A percentile compares a stretch with the other conserved stretches of the same genome.
Conservation (phyloP, 495 filamentous ascomycete genomes). For the Xanthoparmelia taractica region DNA sequence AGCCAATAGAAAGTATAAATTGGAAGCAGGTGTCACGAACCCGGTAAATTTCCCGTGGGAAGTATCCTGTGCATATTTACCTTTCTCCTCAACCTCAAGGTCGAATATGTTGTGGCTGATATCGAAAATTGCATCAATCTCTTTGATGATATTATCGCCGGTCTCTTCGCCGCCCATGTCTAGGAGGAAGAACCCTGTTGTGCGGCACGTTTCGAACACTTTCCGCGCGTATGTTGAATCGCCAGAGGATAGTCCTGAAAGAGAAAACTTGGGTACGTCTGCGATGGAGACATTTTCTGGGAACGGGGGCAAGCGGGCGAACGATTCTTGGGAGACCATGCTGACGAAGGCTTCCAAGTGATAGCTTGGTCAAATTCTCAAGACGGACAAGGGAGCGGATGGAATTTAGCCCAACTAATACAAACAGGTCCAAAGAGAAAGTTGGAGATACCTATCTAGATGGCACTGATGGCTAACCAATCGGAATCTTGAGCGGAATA, state of each 20-base stretch:
- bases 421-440: background rate
- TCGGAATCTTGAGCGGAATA: background rate
- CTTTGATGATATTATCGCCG: slow-evolving; percentile 19
- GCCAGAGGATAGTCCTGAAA: slow-evolving; percentile 40
- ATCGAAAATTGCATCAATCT: background rate
- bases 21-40: background rate
- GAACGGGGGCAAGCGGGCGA: background rate
- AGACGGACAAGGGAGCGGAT: background rate
- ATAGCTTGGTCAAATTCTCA: background rate
- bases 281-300: background rate
- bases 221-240: slow-evolving; percentile 37
- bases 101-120: background rate
- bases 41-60: background rate
- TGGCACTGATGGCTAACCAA: too few species aligned
- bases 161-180: slow-evolving; percentile 14
- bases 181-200: slow-evolving; percentile 21
- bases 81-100: background rate
- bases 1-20: background rate
- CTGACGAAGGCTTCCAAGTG: background rate
- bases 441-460: too few species aligned
- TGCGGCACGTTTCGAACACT: slow-evolving; percentile 32
- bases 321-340: background rate
- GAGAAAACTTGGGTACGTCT: slow-evolving; percentile 24
- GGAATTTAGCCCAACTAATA: background rate
- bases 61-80: background rate